These are phyloP conservation scores for Aphanocladium album DNA, from an alignment of 2,329 filamentous ascomycete species.

Conservation along the genomic window DNA sequence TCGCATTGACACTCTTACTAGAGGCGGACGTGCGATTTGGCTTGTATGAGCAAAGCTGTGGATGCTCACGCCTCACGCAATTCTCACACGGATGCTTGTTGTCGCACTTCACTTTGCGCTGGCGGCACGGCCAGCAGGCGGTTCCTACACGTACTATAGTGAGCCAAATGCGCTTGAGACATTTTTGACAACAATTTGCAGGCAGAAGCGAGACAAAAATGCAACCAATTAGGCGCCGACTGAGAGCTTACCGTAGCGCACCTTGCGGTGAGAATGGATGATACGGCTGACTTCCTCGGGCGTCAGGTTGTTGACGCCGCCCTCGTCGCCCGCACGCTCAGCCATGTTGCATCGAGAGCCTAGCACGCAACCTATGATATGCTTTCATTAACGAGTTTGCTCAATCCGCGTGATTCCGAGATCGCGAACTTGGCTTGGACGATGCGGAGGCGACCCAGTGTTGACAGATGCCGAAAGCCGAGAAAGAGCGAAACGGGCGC, in stretches of 20 bases:
- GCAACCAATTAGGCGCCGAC: background rate
- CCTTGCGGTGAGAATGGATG: constrained; percentile 65
- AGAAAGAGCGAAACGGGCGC: constrained; percentile 17
- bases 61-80: constrained; percentile 61
- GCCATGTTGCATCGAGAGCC: constrained; percentile 32
- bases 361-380: background rate
- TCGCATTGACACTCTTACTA: constrained; percentile 29
- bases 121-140: constrained; percentile 62
- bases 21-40: constrained; percentile 46
- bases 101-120: constrained; percentile 65
- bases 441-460: constrained; percentile 19
- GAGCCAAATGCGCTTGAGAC: background rate
- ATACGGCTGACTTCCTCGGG: constrained; percentile 63
- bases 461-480: constrained; percentile 34
- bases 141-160: constrained; percentile 38
- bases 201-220: background rate
- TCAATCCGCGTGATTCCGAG: constrained; percentile 18
- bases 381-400: background rate
- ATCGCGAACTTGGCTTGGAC: constrained; percentile 16
- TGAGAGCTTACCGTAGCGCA: constrained; percentile 56
- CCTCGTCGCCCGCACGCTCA: constrained; percentile 40
- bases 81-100: constrained; percentile 65
- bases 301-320: constrained; percentile 52
- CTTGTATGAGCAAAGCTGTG: constrained; percentile 62
- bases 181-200: background rate